phyloP scores from a whole-genome alignment of 2,329 filamentous ascomycete genomes.

The Emmonsiellopsis sp. region DNA sequence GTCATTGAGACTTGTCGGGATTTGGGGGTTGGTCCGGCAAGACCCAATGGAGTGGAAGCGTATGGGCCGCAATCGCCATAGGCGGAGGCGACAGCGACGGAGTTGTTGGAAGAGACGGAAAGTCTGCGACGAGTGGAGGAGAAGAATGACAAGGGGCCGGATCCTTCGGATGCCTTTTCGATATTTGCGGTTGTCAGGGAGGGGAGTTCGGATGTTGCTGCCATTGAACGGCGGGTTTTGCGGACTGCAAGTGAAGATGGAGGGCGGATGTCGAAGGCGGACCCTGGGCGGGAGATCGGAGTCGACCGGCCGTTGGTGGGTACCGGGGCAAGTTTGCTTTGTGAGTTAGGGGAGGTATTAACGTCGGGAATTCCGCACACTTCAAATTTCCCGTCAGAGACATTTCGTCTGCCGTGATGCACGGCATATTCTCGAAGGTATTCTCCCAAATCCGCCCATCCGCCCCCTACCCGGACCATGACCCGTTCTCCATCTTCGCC shows the following conservation, averaged over 20 bases:
- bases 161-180: slow-evolving; percentile 19
- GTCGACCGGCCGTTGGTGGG: slow-evolving; percentile 21
- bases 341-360: slow-evolving; percentile 13
- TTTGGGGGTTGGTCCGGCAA: slow-evolving; percentile 36
- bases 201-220: slow-evolving; percentile 19
- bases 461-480: slow-evolving; percentile 95
- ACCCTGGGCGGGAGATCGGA: slow-evolving; percentile 27
- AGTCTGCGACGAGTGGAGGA: slow-evolving; percentile 23
- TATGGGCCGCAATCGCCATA: slow-evolving; percentile 18
- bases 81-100: slow-evolving; percentile 22
- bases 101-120: slow-evolving; percentile 31
- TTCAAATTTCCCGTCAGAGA: slow-evolving; percentile 48
- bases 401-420: slow-evolving; percentile 71
- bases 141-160: slow-evolving; percentile 21
- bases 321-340: slow-evolving; percentile 5
- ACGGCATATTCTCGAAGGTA: slow-evolving; percentile 89
- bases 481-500: slow-evolving; percentile 85
- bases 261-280: slow-evolving; percentile 28
- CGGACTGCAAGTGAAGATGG: slow-evolving; percentile 31
- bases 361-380: slow-evolving; percentile 40
- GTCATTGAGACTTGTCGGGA: slow-evolving; percentile 33
- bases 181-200: slow-evolving; percentile 21
- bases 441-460: slow-evolving; percentile 95
- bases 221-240: slow-evolving; percentile 30
- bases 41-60: slow-evolving; percentile 33